Evolutionary conservation across 257 asterid genomes (phyloP).

Genomic region (Solanum habrochaites): DNA sequence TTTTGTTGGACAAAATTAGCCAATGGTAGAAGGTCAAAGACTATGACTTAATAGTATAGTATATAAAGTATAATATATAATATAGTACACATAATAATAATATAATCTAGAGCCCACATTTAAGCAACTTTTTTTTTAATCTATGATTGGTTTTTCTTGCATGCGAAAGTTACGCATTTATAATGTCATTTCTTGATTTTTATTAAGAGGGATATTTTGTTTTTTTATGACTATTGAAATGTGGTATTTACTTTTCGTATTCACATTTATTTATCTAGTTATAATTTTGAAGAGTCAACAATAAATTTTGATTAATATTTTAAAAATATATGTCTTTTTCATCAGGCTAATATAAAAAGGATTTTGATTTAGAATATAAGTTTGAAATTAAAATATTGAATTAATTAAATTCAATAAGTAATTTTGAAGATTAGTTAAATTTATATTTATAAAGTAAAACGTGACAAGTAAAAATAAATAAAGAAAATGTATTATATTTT

Average conservation of each 20-base stretch:
- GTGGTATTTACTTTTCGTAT: background rate
- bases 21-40: background rate
- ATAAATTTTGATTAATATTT: background rate
- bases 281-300: background rate
- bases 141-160: background rate
- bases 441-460: background rate
- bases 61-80: background rate
- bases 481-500: background rate
- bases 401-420: no score
- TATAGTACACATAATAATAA: background rate
- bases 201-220: background rate
- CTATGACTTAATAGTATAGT: background rate
- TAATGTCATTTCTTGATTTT: background rate
- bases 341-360: background rate
- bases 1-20: background rate
- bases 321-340: background rate
- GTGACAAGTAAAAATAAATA: background rate
- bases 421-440: background rate
- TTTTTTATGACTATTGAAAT: background rate
- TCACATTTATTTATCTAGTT: background rate
- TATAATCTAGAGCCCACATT: background rate
- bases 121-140: background rate
- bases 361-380: no score
- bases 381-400: no score
- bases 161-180: background rate